Evolutionary conservation across 148 eudicot species (phyloP), one percentile per base, ranked within the genome.

Genomic region (Nyssa sinensis): DNA sequence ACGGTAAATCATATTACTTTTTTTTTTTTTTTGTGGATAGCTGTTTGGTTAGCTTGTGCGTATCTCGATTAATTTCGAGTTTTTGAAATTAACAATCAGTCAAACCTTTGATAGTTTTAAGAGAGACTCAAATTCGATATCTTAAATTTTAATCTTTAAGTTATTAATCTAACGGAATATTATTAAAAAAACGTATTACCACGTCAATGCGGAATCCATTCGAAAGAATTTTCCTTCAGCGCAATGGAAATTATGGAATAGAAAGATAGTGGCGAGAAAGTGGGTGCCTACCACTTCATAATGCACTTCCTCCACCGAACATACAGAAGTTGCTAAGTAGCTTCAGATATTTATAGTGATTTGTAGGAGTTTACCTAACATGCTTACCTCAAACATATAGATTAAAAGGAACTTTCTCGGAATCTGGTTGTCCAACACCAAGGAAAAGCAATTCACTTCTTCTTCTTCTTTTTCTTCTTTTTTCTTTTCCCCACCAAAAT

Each of bases 271-370:
- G 64, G 71, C 51, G 41, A 17, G 19, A 35, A 35, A 51, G 66
- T 37, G 69, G 59, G 19, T 77, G 70, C 58, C 53, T 65, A 71
- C 29, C 59, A 64, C 37, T 31, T 71, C 74, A 64, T 31, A 34
- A 34, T 70, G 75, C 75, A 70, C 75, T 77, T 71, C 57, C 69
- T 59, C 75, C 80, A 64, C 71, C 64, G 5, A 33, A 64, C 5
- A 21, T 16, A 25, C 44, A 47, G 14, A 5, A 66, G 51, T 62
- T 25, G 14, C 32, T 7, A 17, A 35, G 14, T 57, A 66, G 63
- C 24, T n/a, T 11, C 7, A 28, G 69, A 63, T 64, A 69, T 69
- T 67, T 49, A 14, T 2, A 67, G 34, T 14, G 6, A 16, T 14
- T 31, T 51, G 23, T 17, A 41, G 60, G 17, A 33, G 49, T 41